Evolutionary conservation across 2,329 filamentous ascomycete genomes (phyloP), one percentile per base, ranked within the genome.

Genomic region (Penicillium digitatum): DNA sequence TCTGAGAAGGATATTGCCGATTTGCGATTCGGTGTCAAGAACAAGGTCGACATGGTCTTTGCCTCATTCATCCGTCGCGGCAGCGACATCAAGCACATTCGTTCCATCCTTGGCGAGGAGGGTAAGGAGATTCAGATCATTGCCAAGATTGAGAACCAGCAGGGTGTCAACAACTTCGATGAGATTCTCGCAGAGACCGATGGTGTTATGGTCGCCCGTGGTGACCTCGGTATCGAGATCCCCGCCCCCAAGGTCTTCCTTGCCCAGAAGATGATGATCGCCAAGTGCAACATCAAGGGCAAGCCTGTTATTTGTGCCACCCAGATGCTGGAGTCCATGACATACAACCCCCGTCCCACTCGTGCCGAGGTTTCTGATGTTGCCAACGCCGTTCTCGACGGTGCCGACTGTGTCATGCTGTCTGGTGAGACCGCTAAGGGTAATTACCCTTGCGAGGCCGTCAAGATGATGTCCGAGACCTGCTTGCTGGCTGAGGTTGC

Each of bases 191-290:
- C 85, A 72, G 90, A 92, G 81, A 97, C 94, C 6, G 94, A 99
- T 76, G 94, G 94, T 83, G 92, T 99, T 81, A 99, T 99, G 94
- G 94, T 99, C 66, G 94, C 94, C 70, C 93, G 94, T 85, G 94
- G 94, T 81, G 94, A 97, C 73, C 81, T 96, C 63, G 94, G 94
- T 82, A 99, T 99, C 69, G 94, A 99, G 81, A 99, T 99, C 69
- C 93, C 94, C 47, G 93, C 94, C 59, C 90, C 93, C 62, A 94
- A 99, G 83, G 94, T 99, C 65, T 99, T 99, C 78, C 90, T 95
- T 66, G 94, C 94, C 54, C 94, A 99, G 83, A 99, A 99, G 88
- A 99, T 99, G 90, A 92, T 99, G 85, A 99, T 99, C 78, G 92
- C 94, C 79, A 97, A 97, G 87, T 99, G 94, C 86, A 99, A 99